Base-by-base conservation (phyloP, 129 eudicot genomes). In the Pulicaria dysenterica region DNA sequence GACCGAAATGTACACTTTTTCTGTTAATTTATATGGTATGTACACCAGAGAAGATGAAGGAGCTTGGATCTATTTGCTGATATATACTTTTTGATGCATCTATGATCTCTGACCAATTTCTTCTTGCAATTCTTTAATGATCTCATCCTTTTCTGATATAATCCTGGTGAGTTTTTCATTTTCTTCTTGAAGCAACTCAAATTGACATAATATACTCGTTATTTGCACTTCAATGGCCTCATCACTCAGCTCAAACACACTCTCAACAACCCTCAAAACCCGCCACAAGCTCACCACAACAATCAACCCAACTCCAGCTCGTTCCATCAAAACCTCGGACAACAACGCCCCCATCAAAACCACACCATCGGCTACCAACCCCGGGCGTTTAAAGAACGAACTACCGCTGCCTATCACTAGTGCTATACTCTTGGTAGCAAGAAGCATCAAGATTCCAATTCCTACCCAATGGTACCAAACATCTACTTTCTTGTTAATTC, bases 221-320 rank as follows among this genome's bases (percentile, higher is more conserved):
- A 87, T 80, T 46, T 87, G 81, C 65, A 65, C 82, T 80, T 87
- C 82, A 67, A 87, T 87, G 34, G 87, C 87, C 44, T 80, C 94
- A 62, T 87, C 94, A 47, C 89, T 80, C 8, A 87, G 44, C 76
- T 87, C 94, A 74, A 75, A 87, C 39, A 78, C 85, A 31, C 89
- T 82, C 76, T 87, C 94, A 55, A 87, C 89, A 38, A 85, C 89
- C 61, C 94, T 80, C 63, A 87, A 76, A 31, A 85, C 82, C 58
- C 94, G 81, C 94, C 94, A 88, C 82, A 88, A 82, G 63, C 94
- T 88, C 84, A 84, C 94, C 78, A 88, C 83, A 49, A 88, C 85
- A n/a, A 88, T 69, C 80, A 88, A 85, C 7, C 94, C 92, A 2
- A 86, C 88, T 31, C 94, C 87, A 3, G 58, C 69, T 70, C 66